Base-by-base conservation (phyloP, 1,284 basidiomycete genomes). In the Phylloporus sp. region DNA sequence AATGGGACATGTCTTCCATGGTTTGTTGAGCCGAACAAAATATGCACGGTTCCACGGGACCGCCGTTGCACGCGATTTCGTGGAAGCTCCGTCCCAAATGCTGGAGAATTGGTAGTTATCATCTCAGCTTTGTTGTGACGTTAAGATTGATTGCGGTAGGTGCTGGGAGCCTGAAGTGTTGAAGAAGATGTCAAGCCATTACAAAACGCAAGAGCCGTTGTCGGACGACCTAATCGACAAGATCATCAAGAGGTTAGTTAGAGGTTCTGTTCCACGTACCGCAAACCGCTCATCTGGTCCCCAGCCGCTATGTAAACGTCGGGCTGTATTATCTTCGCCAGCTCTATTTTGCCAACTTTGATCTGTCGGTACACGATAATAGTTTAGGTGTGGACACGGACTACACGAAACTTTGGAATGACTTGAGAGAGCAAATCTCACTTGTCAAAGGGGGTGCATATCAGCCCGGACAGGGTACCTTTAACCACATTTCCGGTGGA, bases 31-130 rank as follows among this genome's bases (percentile, higher is more conserved):
- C 74, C 84, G 82, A 68, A 95, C 93, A 27, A 87, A 86, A 72
- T 95, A 89, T 77, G 80, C 88, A 32, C 84, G 90, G 32, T 96
- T 96, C 88, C 92, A 94, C 72, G 93, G 94, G 11, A 94, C 92
- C 29, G 85, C 84, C 55, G 92, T 94, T 45, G 91, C 91, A 2
- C 78, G 91, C 20, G 94, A 96, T 80, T 96, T 96, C 72, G 94
- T 94, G 10, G 94, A 95, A 80, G 93, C 93, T 1, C 94, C 94
- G 0, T 92, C 90, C 25, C 94, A 96, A 81, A 95, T 96, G 94
- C 83, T 96, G 68, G 95, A 96, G 81, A 94, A 96, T 77, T 96
- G 94, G 94, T 89, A 12, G 82, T 68, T 25, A 37, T 35, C 27
- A 17, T 37, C 17, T 52, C n/a, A 1, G 19, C 14, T 61, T 64